A percentile compares a stretch with the other conserved stretches of the same genome.
phyloP scores from a whole-genome alignment of 805 yeast species.

The Candida anglica region DNA sequence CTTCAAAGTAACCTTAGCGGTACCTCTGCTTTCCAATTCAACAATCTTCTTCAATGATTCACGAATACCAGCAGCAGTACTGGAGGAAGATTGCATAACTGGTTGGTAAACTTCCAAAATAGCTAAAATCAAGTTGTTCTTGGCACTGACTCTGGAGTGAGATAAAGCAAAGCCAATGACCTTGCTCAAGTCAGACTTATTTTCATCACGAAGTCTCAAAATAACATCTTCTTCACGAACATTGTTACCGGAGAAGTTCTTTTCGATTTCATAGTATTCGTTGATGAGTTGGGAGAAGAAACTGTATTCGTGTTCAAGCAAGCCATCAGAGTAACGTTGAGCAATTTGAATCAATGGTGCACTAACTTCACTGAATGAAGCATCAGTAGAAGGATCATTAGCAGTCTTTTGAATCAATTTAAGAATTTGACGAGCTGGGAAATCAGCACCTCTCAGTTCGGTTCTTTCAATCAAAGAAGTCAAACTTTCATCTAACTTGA shows the following conservation, averaged over 20 bases:
- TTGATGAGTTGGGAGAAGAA: conserved; percentile 67
- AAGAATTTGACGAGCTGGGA: conserved; percentile 86
- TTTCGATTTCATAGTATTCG: conserved; percentile 76
- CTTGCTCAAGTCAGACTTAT: conserved; percentile 67
- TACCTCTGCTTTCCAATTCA: conserved; percentile 82
- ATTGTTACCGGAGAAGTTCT: conserved; percentile 70
- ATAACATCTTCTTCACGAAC: conserved; percentile 86
- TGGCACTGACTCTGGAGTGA: conserved; percentile 90
- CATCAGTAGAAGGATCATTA: conserved; percentile 48
- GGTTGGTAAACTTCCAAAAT: conserved; percentile 81
- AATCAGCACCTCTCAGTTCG: conserved; percentile 64
- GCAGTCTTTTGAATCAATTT: conserved; percentile 64
- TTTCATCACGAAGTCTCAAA: conserved; percentile 80
- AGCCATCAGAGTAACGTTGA: conserved; percentile 65
- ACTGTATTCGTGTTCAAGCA: conserved; percentile 77
- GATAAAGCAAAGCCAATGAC: conserved; percentile 77
- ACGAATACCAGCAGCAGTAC: conserved; percentile 64
- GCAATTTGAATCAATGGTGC: conserved; percentile 76
- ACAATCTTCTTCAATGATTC: conserved; percentile 74
- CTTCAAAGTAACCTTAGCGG: conserved; percentile 90
- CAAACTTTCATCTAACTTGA: conserved; percentile 67
- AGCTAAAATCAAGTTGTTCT: conserved; percentile 84
- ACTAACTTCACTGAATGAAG: conserved; percentile 49
- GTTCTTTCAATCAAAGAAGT: conserved; percentile 64
- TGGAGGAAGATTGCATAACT: conserved; percentile 65